phyloP scores from a whole-genome alignment of 805 yeast genomes.

The Zygoascus biomembranicola region DNA sequence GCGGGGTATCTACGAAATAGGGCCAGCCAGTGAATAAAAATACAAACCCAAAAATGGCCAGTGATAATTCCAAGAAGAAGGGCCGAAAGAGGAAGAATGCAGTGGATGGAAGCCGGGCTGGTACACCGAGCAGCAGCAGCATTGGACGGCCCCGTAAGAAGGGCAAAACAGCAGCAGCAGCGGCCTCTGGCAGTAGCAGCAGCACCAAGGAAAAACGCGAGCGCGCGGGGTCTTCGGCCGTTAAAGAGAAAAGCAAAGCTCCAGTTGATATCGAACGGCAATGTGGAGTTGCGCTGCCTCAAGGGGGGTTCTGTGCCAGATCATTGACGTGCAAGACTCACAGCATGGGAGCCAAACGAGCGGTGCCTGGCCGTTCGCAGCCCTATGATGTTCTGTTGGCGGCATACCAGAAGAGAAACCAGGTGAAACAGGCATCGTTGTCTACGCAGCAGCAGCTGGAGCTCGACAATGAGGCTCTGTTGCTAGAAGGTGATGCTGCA shows the following conservation, averaged over 20 bases:
- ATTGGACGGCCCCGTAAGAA: constrained; percentile 2
- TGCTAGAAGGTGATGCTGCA: constrained; percentile 27
- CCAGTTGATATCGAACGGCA: constrained; percentile 86
- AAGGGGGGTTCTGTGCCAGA: constrained; percentile 83
- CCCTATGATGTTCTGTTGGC: constrained; percentile 77
- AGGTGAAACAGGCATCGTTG: constrained; percentile 62
- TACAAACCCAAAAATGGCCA: neutral
- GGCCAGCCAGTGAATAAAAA: neutral
- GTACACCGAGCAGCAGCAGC: neutral
- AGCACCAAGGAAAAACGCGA: constrained; percentile 21
- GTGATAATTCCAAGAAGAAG: constrained; percentile 7
- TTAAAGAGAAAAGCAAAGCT: constrained; percentile 49
- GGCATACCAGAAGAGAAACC: constrained; percentile 82
- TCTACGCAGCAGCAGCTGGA: constrained; percentile 31
- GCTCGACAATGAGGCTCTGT: constrained; percentile 24
- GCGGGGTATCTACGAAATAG: neutral
- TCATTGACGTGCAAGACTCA: constrained; percentile 89
- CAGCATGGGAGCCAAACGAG: constrained; percentile 90
- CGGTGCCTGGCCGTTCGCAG: constrained; percentile 80
- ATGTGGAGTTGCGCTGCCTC: constrained; percentile 84
- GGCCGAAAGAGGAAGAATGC: constrained; percentile 18
- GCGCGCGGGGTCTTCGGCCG: constrained; percentile 6
- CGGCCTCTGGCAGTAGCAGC: neutral
- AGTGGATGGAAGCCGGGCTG: neutral
- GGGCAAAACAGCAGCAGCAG: constrained; percentile 1